Evolutionary conservation across 805 yeast species (phyloP).

Genomic region (Candida ficus): DNA sequence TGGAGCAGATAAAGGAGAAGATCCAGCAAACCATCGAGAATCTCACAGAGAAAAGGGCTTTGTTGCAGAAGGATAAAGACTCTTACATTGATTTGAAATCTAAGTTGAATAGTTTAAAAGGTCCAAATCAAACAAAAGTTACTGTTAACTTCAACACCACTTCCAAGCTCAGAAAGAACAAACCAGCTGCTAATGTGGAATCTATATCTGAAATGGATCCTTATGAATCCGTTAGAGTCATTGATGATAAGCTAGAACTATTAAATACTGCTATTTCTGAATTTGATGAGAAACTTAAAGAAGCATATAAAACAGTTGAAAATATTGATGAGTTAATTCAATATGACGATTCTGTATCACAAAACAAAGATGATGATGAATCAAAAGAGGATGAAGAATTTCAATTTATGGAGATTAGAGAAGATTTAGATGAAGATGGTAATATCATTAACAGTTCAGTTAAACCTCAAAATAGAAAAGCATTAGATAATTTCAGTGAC

Average conservation of each 20-base stretch:
- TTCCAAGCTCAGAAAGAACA: conserved; percentile 15
- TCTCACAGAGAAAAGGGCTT: conserved; percentile 5
- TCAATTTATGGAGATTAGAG: conserved; percentile 79
- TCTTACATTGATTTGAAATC: conserved; percentile 20
- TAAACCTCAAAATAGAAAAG: conserved; percentile 31
- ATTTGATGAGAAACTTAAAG: conserved; percentile 34
- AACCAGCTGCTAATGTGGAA: conserved; percentile 19
- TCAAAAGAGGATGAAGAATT: conserved; percentile 36
- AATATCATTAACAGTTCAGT: conserved; percentile 48
- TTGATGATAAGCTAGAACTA: conserved; percentile 24
- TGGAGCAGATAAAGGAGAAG: conserved; percentile 16
- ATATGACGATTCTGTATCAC: too few species aligned
- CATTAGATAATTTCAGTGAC: conserved; percentile 19
- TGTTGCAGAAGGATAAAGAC: conserved; percentile 15
- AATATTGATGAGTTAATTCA: conserved; percentile 26
- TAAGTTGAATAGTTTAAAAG: conserved; percentile 10
- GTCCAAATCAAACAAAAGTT: conserved; percentile 10
- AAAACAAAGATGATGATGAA: not conserved
- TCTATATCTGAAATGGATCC: conserved; percentile 33
- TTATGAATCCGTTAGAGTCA: conserved; percentile 27
- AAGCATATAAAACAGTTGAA: conserved; percentile 30
- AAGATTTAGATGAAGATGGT: conserved; percentile 81
- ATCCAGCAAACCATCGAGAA: conserved; percentile 5
- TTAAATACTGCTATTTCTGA: conserved; percentile 36
- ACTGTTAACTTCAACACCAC: conserved; percentile 17